Evolutionary conservation across 2,329 filamentous ascomycete genomes (phyloP).

Genomic region (Botrytis aclada): DNA sequence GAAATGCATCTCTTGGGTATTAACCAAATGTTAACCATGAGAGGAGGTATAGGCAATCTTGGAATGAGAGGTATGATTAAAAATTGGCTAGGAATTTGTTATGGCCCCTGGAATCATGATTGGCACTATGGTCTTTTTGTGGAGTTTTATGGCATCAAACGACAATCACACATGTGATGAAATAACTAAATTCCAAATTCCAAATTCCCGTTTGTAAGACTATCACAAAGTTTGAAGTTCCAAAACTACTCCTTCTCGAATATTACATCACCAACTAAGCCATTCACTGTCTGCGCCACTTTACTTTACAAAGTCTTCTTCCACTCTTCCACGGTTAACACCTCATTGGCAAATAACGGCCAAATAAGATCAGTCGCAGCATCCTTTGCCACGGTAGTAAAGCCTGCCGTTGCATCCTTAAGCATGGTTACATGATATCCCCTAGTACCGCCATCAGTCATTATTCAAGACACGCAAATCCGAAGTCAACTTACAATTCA

Average conservation of each 20-base stretch:
- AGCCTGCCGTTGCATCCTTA: conserved; percentile 34
- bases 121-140: conserved; percentile 20
- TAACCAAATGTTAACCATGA: conserved; percentile 27
- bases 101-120: conserved; percentile 28
- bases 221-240: neutral
- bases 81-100: conserved; percentile 26
- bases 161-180: conserved; percentile 13
- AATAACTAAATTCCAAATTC: neutral
- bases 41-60: conserved; percentile 24
- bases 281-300: no score
- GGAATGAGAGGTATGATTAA: conserved; percentile 28
- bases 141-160: conserved; percentile 10
- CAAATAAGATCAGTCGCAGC: conserved; percentile 34
- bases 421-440: conserved; percentile 34
- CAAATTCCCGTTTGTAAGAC: neutral
- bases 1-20: conserved; percentile 30
- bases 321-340: conserved; percentile 32
- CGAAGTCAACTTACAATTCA: conserved; percentile 29
- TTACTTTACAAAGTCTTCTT: conserved; percentile 22
- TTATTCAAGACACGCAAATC: neutral
- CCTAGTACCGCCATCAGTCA: conserved; percentile 17
- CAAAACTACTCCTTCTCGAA: neutral
- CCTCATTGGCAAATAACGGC: conserved; percentile 33
- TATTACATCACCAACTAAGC: neutral
- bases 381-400: conserved; percentile 27